Base-by-base conservation (phyloP, 169 alveolate species). In the Neospora caninum region DNA sequence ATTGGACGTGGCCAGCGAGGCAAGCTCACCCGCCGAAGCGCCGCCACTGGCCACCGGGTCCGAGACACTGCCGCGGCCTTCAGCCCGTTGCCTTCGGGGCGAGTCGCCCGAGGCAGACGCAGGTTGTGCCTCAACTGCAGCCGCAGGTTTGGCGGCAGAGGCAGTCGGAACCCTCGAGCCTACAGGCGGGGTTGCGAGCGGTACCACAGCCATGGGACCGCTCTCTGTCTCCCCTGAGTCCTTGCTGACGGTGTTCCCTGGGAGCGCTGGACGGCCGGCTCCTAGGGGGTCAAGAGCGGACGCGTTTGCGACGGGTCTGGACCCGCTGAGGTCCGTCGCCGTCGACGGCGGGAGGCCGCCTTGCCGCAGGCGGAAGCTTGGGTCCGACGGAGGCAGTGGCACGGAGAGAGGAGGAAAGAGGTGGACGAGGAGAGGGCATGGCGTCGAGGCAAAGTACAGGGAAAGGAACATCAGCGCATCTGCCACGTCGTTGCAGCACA, bases 401-500 rank as follows among this genome's bases (percentile, higher is more conserved):
- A 25, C 34, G 25, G 70, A 69, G 25, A 13, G n/a, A 36, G 84
- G 43, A 22, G n/a, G 43, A 73, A 22, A 10, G 84, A 73, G 80
- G 91, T 91, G 91, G 70, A 70, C 91, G 83, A 80, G 91, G 69
- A 41, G 82, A 29, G 83, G 84, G 45, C 84, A 36, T 25, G 91
- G 49, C 25, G 80, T 88, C 67, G 54, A 45, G 0, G 94, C 91
- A 54, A 88, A 27, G 82, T 25, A 89, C 54, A 80, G 94, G 82
- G 91, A 78, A 53, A 91, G 64, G 25, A 91, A 78, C 64, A 70
- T 80, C 54, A 91, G 34, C 34, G 94, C 94, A 80, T 78, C 84
- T 18, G 86, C 83, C 38, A 91, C 64, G 83, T 91, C 88, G 45
- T 91, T 91, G 86, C 91, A 49, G 86, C 91, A 80, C 45, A 91